phyloP scores from a whole-genome alignment of 1,139 yeast species.

The Chernovozyma aurita region DNA sequence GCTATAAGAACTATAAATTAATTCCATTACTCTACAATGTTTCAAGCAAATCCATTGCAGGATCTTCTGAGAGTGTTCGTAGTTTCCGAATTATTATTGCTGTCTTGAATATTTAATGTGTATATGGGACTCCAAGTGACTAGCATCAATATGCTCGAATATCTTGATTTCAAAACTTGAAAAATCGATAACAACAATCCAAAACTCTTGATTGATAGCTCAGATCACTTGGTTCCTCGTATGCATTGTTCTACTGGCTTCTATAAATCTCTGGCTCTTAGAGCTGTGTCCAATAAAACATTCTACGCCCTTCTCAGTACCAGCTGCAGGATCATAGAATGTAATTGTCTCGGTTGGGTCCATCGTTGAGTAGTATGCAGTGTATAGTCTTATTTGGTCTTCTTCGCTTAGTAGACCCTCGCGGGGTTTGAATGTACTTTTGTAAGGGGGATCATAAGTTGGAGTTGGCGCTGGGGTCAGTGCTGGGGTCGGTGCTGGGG shows the following conservation, averaged over 20 bases:
- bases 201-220: too few relatives aligned
- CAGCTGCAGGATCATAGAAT: conserved; percentile 19
- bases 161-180: too few relatives aligned
- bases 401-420: conserved; percentile 29
- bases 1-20: too few relatives aligned
- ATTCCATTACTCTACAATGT: too few relatives aligned
- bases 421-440: conserved; percentile 11
- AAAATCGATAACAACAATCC: too few relatives aligned
- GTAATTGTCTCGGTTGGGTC: conserved; percentile 15
- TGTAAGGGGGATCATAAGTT: conserved; percentile 7
- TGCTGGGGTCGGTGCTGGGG: conserved; percentile 1
- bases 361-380: conserved; percentile 25
- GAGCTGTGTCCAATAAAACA: conserved; percentile 19
- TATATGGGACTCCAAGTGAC: too few relatives aligned
- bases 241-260: neutral
- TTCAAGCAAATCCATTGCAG: too few relatives aligned
- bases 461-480: conserved; percentile 1
- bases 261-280: neutral
- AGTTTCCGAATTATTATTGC: too few relatives aligned
- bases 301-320: conserved; percentile 1
- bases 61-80: too few relatives aligned
- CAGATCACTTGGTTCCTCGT: too few relatives aligned
- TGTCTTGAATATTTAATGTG: too few relatives aligned
- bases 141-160: too few relatives aligned
- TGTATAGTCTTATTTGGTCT: conserved; percentile 29